Evolutionary conservation across 495 filamentous ascomycete genomes (phyloP).

Genomic region (Bacidia gigantensis): DNA sequence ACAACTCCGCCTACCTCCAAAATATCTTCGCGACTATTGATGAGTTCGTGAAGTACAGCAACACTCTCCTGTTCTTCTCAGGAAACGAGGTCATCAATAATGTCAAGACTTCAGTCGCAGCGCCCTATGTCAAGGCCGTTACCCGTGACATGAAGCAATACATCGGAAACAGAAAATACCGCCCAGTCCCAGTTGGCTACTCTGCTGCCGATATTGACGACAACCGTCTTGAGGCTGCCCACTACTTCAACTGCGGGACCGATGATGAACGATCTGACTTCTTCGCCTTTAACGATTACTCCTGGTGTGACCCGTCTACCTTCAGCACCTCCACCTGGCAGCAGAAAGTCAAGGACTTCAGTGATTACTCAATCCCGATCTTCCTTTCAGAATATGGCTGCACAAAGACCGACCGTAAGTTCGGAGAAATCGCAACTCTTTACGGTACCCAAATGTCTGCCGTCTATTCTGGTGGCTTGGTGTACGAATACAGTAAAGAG

Average conservation of each 20-base stretch:
- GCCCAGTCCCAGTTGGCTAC: constrained; percentile 81
- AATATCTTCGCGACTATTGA: constrained; percentile 89
- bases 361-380: constrained; percentile 78
- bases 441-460: constrained; percentile 74
- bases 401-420: constrained; percentile 64
- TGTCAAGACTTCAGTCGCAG: constrained; percentile 54
- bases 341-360: constrained; percentile 83
- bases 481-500: constrained; percentile 89
- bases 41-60: constrained; percentile 71
- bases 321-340: constrained; percentile 72
- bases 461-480: constrained; percentile 90
- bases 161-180: constrained; percentile 58
- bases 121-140: constrained; percentile 84
- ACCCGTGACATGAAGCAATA: constrained; percentile 87
- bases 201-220: constrained; percentile 55
- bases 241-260: constrained; percentile 89
- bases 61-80: constrained; percentile 90
- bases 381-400: constrained; percentile 96
- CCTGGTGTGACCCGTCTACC: constrained; percentile 79
- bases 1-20: constrained; percentile 87
- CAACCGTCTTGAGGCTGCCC: constrained; percentile 77
- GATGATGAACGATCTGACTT: constrained; percentile 83
- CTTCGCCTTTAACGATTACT: constrained; percentile 98
- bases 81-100: constrained; percentile 95
- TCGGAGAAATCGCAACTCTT: constrained; percentile 64